Evolutionary conservation across 495 filamentous ascomycete species (phyloP), one percentile per base, ranked within the genome.

Genomic region (Penicillium diatomitis): DNA sequence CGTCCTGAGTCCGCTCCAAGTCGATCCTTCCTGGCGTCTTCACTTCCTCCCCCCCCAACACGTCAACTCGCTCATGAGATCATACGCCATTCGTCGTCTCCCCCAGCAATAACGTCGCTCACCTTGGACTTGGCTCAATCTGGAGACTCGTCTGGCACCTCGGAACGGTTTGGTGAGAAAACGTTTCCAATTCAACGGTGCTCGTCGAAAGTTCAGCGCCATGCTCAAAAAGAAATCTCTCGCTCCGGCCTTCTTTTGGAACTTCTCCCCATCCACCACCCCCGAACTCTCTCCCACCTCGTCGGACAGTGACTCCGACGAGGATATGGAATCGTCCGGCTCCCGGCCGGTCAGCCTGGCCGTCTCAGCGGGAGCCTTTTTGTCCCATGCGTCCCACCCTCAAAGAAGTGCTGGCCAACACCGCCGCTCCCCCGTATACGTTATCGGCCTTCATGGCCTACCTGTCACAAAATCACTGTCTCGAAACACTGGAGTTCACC

Each of bases 401-500:
- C 42, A 72, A 83, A 42, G 90, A 97, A 53, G 89, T 99, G 9
- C 77, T 99, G 39, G 81, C 86, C 36, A 90, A 96, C 61, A 80
- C 80, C 27, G 86, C 94, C 46, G 85, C 88, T 0, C 83, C 88
- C 36, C 94, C 94, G 55, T 97, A 90, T 75, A 96, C 90, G 3
- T 77, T 97, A 11, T 80, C 80, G 54, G 92, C 94, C 27, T 97
- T 99, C 68, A 97, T 88, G 79, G 92, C 91, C 44, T 99, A 92
- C 62, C 79, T 97, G 28, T 96, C 94, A 2, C 90, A 96, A 57
- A 97, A 97, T 54, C 94, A 97, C 67, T 99, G 94, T 60, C 69
- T 97, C 38, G 94, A 99, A 66, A 99, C 88, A 5, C 70, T 99
- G 40, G 94, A 99, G 60, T 99, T 99, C 70, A 96, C 92, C 38